phyloP scores from a whole-genome alignment of 768 basidiomycete genomes.

The Rossbeevera mucosa region DNA sequence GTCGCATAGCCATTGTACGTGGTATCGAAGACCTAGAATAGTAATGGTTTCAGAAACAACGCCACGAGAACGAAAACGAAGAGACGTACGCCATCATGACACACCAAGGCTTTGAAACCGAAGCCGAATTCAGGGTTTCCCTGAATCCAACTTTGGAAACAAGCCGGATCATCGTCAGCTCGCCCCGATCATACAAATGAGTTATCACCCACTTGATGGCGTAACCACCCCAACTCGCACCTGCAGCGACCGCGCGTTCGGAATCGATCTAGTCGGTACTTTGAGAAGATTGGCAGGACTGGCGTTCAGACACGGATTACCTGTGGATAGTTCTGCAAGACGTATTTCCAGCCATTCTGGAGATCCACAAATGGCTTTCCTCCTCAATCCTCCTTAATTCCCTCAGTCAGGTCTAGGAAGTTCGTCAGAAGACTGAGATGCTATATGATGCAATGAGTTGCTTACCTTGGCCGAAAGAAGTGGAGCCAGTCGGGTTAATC shows the following conservation, averaged over 20 bases:
- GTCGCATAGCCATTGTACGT: conserved; percentile 82
- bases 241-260: conserved; percentile 69
- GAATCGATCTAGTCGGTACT: conserved; percentile 51
- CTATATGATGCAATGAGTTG: not conserved
- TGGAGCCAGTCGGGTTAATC: conserved; percentile 93
- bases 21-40: conserved; percentile 63
- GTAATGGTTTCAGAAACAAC: not conserved
- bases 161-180: conserved; percentile 4
- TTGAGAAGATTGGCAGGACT: not conserved
- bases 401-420: conserved; percentile 67
- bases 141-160: conserved; percentile 76
- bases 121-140: conserved; percentile 87
- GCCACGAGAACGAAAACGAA: not conserved
- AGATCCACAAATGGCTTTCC: conserved; percentile 82
- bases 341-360: conserved; percentile 68
- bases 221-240: conserved; percentile 84
- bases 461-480: conserved; percentile 83
- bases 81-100: conserved; percentile 79
- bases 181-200: not conserved
- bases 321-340: conserved; percentile 64
- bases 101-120: conserved; percentile 86
- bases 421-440: not conserved
- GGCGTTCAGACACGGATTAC: conserved; percentile 29
- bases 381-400: conserved; percentile 77
- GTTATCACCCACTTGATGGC: conserved; percentile 65